These are phyloP conservation scores for Scalesia atractyloides DNA, from an alignment of 129 eudicot genomes.

Conservation along the genomic window DNA sequence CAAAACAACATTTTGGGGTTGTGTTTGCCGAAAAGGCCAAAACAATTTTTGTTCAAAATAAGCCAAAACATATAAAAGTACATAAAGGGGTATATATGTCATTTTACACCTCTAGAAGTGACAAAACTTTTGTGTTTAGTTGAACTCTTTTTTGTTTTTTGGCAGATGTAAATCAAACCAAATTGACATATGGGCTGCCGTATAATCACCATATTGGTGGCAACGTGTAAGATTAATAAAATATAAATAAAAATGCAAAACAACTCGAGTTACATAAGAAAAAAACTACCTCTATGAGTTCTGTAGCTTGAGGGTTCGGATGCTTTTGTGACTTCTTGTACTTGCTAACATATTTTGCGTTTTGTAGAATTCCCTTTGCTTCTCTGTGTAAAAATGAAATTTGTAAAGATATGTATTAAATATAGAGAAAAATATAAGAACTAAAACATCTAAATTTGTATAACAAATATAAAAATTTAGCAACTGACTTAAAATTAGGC, in stretches of 20 bases:
- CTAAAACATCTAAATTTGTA: too few species aligned
- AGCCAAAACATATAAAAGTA: not conserved
- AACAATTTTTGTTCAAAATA: too few species aligned
- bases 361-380: constrained; percentile 83
- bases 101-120: not conserved
- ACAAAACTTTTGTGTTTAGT: not conserved
- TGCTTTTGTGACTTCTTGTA: constrained; percentile 67
- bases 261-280: not conserved
- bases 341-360: constrained; percentile 75
- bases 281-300: constrained; percentile 42
- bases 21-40: too few species aligned
- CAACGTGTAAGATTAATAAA: not conserved
- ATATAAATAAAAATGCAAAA: not conserved
- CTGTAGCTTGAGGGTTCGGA: constrained; percentile 34
- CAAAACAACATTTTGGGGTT: not conserved
- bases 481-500: too few species aligned
- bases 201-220: not conserved
- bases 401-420: too few species aligned
- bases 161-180: not conserved
- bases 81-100: not conserved
- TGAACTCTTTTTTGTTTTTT: not conserved
- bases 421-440: too few species aligned
- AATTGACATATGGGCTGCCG: not conserved
- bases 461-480: too few species aligned
- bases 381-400: constrained; percentile 44